These are phyloP conservation scores for Camelina neglecta DNA, from an alignment of 345 rosid species.

Conservation along the genomic window DNA sequence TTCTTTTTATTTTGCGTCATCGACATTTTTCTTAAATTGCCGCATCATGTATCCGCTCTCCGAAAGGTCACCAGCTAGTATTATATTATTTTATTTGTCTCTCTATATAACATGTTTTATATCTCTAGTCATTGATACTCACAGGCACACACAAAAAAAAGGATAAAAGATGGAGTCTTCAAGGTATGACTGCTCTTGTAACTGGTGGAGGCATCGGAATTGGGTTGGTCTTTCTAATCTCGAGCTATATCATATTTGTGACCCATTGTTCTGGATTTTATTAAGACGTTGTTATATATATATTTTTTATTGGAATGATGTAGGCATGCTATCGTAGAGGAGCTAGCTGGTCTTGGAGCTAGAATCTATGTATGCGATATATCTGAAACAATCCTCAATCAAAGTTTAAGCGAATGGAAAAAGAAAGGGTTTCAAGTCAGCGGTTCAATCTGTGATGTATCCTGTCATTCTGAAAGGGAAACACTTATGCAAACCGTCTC, in stretches of 20 bases:
- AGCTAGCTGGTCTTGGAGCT: conserved; percentile 8
- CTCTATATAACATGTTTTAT: not conserved
- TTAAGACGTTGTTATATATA: not conserved
- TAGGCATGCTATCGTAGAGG: conserved; percentile 25
- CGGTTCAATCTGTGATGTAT: conserved; percentile 36
- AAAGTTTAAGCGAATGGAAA: conserved; percentile 33
- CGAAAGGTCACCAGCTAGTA: not conserved
- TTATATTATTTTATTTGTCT: not conserved
- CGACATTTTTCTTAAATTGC: not conserved
- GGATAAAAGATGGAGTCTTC: conserved; percentile 50
- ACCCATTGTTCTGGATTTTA: not conserved
- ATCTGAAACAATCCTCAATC: conserved; percentile 10
- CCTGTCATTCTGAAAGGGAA: conserved; percentile 30
- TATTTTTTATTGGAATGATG: not conserved
- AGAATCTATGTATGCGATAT: conserved; percentile 19
- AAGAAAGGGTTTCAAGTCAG: conserved; percentile 38
- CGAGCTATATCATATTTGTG: not conserved
- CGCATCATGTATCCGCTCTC: not conserved
- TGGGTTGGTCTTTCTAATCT: conserved; percentile 32
- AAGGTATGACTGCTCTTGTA: conserved; percentile 50
- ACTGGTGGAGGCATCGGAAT: conserved; percentile 50
- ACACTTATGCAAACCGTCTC: conserved; percentile 27
- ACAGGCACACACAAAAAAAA: not conserved
- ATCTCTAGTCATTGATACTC: not conserved
- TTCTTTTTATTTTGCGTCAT: too few species aligned